phyloP scores from a whole-genome alignment of 148 eudicot genomes.

The Oxyria digyna region DNA sequence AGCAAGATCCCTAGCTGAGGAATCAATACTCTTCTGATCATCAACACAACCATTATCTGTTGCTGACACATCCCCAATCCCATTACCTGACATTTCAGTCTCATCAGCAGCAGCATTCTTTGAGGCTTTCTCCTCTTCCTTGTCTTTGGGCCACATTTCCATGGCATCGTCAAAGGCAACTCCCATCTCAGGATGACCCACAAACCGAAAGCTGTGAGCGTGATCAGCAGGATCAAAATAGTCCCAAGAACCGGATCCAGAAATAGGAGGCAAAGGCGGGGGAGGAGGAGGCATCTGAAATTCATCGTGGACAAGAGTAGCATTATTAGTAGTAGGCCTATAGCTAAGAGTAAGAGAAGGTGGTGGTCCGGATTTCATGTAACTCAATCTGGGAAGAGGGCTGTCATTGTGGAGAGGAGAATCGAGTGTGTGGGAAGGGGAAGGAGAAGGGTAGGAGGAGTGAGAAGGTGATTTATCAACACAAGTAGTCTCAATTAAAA shows the following conservation, averaged over 20 bases:
- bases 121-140: not conserved
- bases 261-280: slow-evolving; percentile 61
- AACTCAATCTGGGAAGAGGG: slow-evolving; percentile 42
- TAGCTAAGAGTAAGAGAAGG: slow-evolving; percentile 41
- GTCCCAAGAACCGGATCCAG: slow-evolving; percentile 59
- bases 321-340: slow-evolving; percentile 18
- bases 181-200: slow-evolving; percentile 16
- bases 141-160: slow-evolving; percentile 18
- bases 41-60: slow-evolving; percentile 1
- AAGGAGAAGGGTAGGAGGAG: slow-evolving; percentile 60
- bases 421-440: slow-evolving; percentile 34
- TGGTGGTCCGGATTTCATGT: slow-evolving; percentile 43
- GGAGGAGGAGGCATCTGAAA: slow-evolving; percentile 55
- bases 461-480: slow-evolving; percentile 54
- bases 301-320: slow-evolving; percentile 30
- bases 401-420: slow-evolving; percentile 34
- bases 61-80: not conserved
- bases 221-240: slow-evolving; percentile 47
- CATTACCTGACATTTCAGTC: not conserved
- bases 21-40: slow-evolving; percentile 11
- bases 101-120: not conserved
- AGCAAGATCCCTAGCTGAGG: slow-evolving; percentile 11
- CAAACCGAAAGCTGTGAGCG: slow-evolving; percentile 48
- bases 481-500: slow-evolving; percentile 34
- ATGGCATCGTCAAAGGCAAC: slow-evolving; percentile 18